phyloP scores from a whole-genome alignment of 164 flowering plant species.

The Saururus chinensis region DNA sequence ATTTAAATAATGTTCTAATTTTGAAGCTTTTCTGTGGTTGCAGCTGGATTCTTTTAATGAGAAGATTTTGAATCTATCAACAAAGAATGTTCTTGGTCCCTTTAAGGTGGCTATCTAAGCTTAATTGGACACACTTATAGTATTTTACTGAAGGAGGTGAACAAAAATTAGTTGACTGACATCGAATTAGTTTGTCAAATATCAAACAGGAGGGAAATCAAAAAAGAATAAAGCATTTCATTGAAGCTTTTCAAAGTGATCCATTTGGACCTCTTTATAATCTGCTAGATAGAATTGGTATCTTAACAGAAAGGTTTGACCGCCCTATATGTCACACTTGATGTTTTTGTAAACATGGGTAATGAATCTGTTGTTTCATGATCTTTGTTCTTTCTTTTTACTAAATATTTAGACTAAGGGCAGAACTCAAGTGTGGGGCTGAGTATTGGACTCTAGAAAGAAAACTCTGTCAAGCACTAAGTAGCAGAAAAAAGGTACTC shows the following conservation, averaged over 20 bases:
- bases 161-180: neutral
- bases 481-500: constrained; percentile 38
- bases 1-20: neutral
- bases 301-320: constrained; percentile 54
- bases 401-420: constrained; percentile 36
- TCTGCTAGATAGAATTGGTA: constrained; percentile 44
- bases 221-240: constrained; percentile 6
- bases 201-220: constrained; percentile 20
- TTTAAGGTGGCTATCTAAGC: constrained; percentile 12
- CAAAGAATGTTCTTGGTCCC: constrained; percentile 5
- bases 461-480: constrained; percentile 57
- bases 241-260: constrained; percentile 25
- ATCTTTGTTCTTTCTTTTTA: constrained; percentile 1
- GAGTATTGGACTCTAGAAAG: constrained; percentile 92
- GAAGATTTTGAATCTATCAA: constrained; percentile 29
- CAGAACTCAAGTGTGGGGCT: constrained; percentile 61
- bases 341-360: neutral
- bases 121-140: constrained; percentile 1
- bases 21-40: constrained; percentile 4
- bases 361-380: neutral
- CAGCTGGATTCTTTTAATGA: constrained; percentile 83
- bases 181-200: neutral
- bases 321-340: neutral
- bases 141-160: neutral
- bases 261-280: constrained; percentile 48